phyloP scores from a whole-genome alignment of 2,329 filamentous ascomycete species.

The Paraconiothyrium sp. region DNA sequence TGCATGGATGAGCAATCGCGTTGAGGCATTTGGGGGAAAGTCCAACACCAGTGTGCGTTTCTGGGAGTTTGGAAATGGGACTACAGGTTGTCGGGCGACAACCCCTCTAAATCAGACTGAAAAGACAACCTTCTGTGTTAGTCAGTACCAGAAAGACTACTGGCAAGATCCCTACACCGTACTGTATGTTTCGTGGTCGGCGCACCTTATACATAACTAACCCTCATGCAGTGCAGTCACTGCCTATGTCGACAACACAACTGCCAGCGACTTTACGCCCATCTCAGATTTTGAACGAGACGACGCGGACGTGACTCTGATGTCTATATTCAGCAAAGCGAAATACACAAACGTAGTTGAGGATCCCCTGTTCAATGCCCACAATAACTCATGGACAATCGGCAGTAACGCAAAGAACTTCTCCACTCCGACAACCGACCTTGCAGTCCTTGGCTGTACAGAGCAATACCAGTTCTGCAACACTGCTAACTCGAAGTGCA shows the following conservation, averaged over 20 bases:
- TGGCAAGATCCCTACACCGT: slow-evolving; percentile 26
- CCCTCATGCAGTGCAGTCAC: slow-evolving; percentile 18
- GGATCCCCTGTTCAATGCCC: slow-evolving; percentile 31
- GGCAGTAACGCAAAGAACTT: slow-evolving; percentile 14
- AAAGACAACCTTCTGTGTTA: slow-evolving; percentile 29
- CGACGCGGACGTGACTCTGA: slow-evolving; percentile 30
- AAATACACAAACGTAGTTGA: slow-evolving; percentile 22
- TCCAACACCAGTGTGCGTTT: slow-evolving; percentile 28
- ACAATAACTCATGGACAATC: background rate
- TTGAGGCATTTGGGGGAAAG: slow-evolving; percentile 16
- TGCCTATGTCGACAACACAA: slow-evolving; percentile 21
- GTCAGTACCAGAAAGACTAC: slow-evolving; percentile 26
- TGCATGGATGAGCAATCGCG: slow-evolving; percentile 23
- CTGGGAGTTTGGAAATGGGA: slow-evolving; percentile 27
- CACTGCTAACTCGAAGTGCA: slow-evolving; percentile 20
- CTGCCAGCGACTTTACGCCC: slow-evolving; percentile 28
- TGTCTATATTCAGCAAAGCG: slow-evolving; percentile 28
- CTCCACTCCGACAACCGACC: slow-evolving; percentile 22
- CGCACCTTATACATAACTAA: background rate
- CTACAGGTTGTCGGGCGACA: slow-evolving; percentile 20
- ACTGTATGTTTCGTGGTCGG: slow-evolving; percentile 16
- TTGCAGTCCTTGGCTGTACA: slow-evolving; percentile 29
- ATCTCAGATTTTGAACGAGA: slow-evolving; percentile 28
- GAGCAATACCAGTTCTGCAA: slow-evolving; percentile 38
- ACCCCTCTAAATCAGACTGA: slow-evolving; percentile 6